phyloP scores from a whole-genome alignment of 768 basidiomycete species.

The Leccinum disarticulatum region DNA sequence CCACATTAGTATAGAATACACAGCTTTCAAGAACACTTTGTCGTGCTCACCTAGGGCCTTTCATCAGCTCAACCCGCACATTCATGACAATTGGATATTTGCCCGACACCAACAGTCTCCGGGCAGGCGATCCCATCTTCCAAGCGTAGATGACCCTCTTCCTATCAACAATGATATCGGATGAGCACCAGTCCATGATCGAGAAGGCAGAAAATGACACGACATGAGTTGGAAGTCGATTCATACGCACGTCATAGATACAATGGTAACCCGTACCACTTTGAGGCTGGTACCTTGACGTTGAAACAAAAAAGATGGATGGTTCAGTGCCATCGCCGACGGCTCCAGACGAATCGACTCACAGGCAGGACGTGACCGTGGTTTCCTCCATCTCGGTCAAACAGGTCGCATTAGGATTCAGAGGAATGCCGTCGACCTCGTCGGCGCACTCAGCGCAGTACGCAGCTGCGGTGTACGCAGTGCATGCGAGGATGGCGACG shows the following conservation, averaged over 20 bases:
- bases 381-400: background rate
- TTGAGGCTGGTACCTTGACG: background rate
- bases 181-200: background rate
- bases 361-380: background rate
- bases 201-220: background rate
- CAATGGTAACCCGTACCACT: background rate
- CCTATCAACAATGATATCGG: background rate
- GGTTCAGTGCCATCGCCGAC: background rate
- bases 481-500: background rate
- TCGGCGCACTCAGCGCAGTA: background rate
- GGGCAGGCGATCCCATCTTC: background rate
- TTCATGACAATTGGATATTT: background rate
- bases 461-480: background rate
- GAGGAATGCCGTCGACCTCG: background rate
- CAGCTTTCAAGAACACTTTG: background rate
- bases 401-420: conserved; percentile 1
- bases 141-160: background rate
- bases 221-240: background rate
- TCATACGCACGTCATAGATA: background rate
- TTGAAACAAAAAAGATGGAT: background rate
- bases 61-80: background rate
- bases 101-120: background rate
- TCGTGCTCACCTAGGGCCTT: too few relatives aligned
- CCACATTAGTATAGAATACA: background rate
- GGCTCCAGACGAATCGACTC: background rate